Evolutionary conservation across 2,329 filamentous ascomycete genomes (phyloP).

Genomic region (Metarhizium album): DNA sequence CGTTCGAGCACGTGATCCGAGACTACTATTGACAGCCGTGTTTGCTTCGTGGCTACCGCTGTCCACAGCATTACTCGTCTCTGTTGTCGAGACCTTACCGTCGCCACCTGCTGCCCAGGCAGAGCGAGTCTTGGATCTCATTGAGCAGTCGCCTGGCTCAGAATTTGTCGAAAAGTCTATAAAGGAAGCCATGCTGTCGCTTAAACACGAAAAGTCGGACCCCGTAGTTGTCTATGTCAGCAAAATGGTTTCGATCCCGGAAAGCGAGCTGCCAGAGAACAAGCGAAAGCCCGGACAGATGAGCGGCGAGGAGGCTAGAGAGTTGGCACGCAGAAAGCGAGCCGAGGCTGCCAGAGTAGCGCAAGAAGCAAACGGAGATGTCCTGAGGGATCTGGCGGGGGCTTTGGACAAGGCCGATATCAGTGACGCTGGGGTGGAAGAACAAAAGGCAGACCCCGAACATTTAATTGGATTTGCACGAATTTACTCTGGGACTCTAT

Average conservation of each 20-base stretch:
- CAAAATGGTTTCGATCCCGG: slow-evolving; percentile 94
- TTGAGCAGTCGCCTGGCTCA: slow-evolving; percentile 70
- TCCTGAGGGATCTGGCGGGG: slow-evolving; percentile 45
- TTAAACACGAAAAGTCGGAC: slow-evolving; percentile 57
- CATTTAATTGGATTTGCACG: slow-evolving; percentile 91
- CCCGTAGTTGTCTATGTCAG: slow-evolving; percentile 92
- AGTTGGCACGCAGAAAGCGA: slow-evolving; percentile 77
- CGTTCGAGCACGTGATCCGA: slow-evolving; percentile 71
- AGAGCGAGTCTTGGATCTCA: slow-evolving; percentile 64
- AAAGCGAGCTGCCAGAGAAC: slow-evolving; percentile 84
- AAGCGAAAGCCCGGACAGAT: slow-evolving; percentile 57
- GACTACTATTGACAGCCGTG: slow-evolving; percentile 72
- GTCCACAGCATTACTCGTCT: slow-evolving; percentile 85
- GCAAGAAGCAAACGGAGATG: slow-evolving; percentile 39
- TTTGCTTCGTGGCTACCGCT: slow-evolving; percentile 87
- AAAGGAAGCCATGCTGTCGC: slow-evolving; percentile 71
- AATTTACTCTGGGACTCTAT: slow-evolving; percentile 82
- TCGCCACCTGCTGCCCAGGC: slow-evolving; percentile 74
- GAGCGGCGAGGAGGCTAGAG: slow-evolving; percentile 80
- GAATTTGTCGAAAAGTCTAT: slow-evolving; percentile 58
- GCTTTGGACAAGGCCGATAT: slow-evolving; percentile 52
- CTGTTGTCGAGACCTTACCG: slow-evolving; percentile 84
- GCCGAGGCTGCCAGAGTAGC: slow-evolving; percentile 71
- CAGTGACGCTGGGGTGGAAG: slow-evolving; percentile 39
- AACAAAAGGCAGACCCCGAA: slow-evolving; percentile 61